These are phyloP conservation scores for Diaporthe sp. DNA, from an alignment of 2,329 filamentous ascomycete species.

Conservation along the genomic window DNA sequence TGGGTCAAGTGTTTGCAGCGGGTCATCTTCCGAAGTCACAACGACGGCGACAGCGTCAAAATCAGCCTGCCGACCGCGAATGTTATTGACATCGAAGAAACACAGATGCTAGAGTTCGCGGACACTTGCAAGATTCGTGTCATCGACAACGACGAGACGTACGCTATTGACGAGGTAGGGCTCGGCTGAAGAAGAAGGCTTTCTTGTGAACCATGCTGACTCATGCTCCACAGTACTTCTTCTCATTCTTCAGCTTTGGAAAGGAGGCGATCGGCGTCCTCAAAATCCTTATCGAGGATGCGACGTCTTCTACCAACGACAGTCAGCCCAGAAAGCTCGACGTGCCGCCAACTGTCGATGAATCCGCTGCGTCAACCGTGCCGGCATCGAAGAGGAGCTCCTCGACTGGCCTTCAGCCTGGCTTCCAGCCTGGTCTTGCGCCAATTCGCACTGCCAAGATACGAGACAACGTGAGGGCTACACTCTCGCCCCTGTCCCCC, in stretches of 20 bases:
- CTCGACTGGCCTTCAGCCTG: conserved; percentile 36
- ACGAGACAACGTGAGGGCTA: conserved; percentile 73
- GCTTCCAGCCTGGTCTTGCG: conserved; percentile 46
- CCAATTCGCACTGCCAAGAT: conserved; percentile 57
- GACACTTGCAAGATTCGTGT: conserved; percentile 95
- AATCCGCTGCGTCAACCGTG: conserved; percentile 20
- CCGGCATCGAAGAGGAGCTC: conserved; percentile 43
- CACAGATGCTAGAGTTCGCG: conserved; percentile 89
- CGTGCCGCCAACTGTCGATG: conserved; percentile 36
- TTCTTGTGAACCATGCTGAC: conserved; percentile 10
- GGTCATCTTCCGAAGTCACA: conserved; percentile 95
- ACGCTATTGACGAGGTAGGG: conserved; percentile 90
- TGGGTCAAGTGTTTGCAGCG: conserved; percentile 96
- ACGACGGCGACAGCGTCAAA: conserved; percentile 97
- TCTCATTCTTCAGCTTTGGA: conserved; percentile 92
- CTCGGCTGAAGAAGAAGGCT: not conserved
- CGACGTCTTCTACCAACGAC: conserved; percentile 61
- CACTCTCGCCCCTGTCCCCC: conserved; percentile 68
- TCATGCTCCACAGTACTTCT: conserved; percentile 82
- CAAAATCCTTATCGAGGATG: conserved; percentile 78
- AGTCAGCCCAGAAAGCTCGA: conserved; percentile 48
- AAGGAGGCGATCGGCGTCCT: conserved; percentile 87
- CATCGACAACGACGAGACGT: conserved; percentile 94
- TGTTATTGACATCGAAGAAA: conserved; percentile 93
- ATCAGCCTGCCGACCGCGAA: conserved; percentile 92